These are phyloP conservation scores for Gastrodia elata DNA, from an alignment of 106 monocot genomes.

Conservation along the genomic window DNA sequence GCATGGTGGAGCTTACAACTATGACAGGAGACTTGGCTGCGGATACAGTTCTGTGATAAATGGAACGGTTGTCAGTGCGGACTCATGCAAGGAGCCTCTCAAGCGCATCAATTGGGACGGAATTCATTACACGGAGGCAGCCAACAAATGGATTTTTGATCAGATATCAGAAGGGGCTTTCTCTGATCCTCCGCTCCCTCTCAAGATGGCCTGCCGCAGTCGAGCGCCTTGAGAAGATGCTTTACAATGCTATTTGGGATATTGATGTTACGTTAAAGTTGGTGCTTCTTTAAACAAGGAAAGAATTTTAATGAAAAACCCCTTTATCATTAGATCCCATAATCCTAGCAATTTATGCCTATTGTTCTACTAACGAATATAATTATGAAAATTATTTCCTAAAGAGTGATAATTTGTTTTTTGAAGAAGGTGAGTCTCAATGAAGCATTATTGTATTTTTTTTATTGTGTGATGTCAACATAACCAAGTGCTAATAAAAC, in stretches of 20 bases:
- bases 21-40: slow-evolving; percentile 19
- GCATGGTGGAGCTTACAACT: slow-evolving; percentile 50
- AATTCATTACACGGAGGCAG: slow-evolving; percentile 59
- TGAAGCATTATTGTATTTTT: too few species aligned
- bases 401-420: too few species aligned
- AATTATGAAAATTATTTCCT: too few species aligned
- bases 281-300: too few species aligned
- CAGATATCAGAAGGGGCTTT: slow-evolving; percentile 30
- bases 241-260: background rate
- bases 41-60: slow-evolving; percentile 24
- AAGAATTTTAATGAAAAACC: too few species aligned
- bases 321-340: too few species aligned
- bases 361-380: too few species aligned
- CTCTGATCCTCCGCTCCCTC: slow-evolving; percentile 35
- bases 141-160: slow-evolving; percentile 42
- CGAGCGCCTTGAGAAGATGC: background rate
- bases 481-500: too few species aligned
- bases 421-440: too few species aligned
- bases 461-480: too few species aligned
- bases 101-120: slow-evolving; percentile 41
- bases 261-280: too few species aligned
- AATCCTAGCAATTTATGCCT: too few species aligned
- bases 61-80: slow-evolving; percentile 25
- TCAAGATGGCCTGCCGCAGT: slow-evolving; percentile 24
- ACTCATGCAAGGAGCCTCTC: slow-evolving; percentile 30